Conservation (phyloP, 345 rosid species). For the Passiflora organensis region DNA sequence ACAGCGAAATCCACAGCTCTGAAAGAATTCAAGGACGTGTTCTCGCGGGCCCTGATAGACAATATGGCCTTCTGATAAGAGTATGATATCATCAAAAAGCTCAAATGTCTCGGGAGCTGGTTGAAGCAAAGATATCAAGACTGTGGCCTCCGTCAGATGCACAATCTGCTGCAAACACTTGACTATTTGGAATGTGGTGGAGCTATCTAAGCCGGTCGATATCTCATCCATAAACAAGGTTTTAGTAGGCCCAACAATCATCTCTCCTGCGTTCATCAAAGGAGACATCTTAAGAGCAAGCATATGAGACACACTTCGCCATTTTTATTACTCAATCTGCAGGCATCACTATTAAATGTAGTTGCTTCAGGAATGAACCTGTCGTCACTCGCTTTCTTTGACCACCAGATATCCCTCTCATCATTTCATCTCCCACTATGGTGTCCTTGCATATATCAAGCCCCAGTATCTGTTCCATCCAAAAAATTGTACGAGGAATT, state of each 20-base stretch:
- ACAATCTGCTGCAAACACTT: conserved; percentile 81
- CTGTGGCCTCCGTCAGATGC: conserved; percentile 66
- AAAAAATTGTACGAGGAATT: conserved; percentile 4
- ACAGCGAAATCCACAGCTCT: conserved; percentile 62
- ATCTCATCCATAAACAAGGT: conserved; percentile 92
- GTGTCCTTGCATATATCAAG: conserved; percentile 84
- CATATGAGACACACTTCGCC: too few species aligned
- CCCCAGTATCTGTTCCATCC: conserved; percentile 54
- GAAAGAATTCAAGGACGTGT: conserved; percentile 56
- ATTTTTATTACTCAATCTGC: too few species aligned
- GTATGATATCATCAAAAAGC: conserved; percentile 74
- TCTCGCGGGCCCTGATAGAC: conserved; percentile 88
- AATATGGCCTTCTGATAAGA: conserved; percentile 75
- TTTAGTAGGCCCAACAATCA: conserved; percentile 94
- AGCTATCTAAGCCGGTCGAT: conserved; percentile 91
- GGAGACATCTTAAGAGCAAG: too few species aligned
- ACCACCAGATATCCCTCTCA: conserved; percentile 83
- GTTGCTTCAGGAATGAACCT: too few species aligned
- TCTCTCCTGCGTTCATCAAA: too few species aligned
- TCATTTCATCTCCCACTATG: conserved; percentile 77
- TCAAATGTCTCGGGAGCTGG: conserved; percentile 93
- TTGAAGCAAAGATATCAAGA: conserved; percentile 76
- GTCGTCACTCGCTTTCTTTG: conserved; percentile 86
- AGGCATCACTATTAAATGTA: too few species aligned
- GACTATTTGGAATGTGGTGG: conserved; percentile 87